Evolutionary conservation across 108 stramenopile species (phyloP), one percentile per base, ranked within the genome.

Genomic region (Conticribra weissflogii): DNA sequence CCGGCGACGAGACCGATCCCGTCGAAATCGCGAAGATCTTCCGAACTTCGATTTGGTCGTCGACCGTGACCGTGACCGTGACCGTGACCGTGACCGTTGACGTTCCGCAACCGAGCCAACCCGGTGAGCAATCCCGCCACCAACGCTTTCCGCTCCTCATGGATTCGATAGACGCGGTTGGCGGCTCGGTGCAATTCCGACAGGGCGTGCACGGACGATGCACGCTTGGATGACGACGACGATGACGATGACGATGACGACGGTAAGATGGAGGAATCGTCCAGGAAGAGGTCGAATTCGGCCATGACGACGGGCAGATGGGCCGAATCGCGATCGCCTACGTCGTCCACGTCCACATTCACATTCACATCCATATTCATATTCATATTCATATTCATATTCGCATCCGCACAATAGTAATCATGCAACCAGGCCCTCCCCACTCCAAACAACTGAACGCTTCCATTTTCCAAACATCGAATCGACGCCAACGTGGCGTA

Each of bases 401-500:
- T 49, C 55, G 41, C 59, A 41, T 47, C 57, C 28, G 49, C 59
- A 18, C 64, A 73, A 54, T 73, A 79, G 62, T 81, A 81, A 50
- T 85, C 63, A 33, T 61, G 64, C 41, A 90, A 27, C 27, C 63
- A 60, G 0, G 77, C 89, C 41, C 89, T 68, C 23, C 89, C 89
- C 29, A 90, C 70, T 1, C 86, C 86, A n/a, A 79, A 56, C 4
- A 89, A 58, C n/a, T 84, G 71, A 9, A 87, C 64, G 54, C 49
- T 45, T 14, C 53, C 31, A 19, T 22, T 54, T 19, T 72, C 55
- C 8, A 80, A 64, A 12, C 79, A 79, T 56, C 84, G 83, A 30
- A 90, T 68, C 19, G 89, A 83, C 5, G 89, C 85, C 22, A 90
- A 76, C 0, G 86, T 84, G 14, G 86, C 86, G 63, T 77, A 85